Conservation (phyloP, 169 alveolate genomes). For the Eimeria zaria region DNA sequence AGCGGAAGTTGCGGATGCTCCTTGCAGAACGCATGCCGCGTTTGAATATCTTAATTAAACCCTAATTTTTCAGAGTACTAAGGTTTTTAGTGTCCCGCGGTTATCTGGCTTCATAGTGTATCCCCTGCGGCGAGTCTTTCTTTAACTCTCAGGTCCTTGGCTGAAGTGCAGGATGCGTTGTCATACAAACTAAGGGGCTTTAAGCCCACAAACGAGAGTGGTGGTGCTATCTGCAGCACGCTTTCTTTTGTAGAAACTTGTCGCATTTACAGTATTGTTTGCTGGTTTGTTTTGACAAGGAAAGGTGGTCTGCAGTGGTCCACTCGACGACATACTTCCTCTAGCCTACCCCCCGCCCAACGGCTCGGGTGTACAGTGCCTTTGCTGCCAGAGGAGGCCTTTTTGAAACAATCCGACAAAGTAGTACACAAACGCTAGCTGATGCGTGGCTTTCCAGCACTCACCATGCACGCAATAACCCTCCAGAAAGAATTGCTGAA, state of each 20-base stretch:
- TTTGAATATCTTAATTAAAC: not conserved
- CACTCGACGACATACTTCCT: not conserved
- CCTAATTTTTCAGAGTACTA: not conserved
- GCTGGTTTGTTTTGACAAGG: not conserved
- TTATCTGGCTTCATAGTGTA: not conserved
- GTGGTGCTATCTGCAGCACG: not conserved
- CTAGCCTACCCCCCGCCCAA: not conserved
- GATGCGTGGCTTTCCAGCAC: not conserved
- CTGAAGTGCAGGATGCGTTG: not conserved
- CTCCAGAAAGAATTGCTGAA: not conserved
- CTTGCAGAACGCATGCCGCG: not conserved
- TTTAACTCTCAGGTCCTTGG: not conserved
- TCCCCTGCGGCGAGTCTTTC: no score
- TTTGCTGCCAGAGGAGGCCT: not conserved
- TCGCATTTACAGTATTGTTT: not conserved
- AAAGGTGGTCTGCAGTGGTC: not conserved
- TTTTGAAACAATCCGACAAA: not conserved
- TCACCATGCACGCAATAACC: not conserved
- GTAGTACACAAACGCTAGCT: not conserved
- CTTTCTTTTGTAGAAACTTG: not conserved
- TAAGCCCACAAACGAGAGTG: not conserved
- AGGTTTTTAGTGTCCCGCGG: not conserved
- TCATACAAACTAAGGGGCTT: not conserved
- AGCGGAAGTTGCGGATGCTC: not conserved
- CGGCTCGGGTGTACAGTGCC: not conserved